phyloP scores from a whole-genome alignment of 108 stramenopile species.

The Craspedostauros australis region DNA sequence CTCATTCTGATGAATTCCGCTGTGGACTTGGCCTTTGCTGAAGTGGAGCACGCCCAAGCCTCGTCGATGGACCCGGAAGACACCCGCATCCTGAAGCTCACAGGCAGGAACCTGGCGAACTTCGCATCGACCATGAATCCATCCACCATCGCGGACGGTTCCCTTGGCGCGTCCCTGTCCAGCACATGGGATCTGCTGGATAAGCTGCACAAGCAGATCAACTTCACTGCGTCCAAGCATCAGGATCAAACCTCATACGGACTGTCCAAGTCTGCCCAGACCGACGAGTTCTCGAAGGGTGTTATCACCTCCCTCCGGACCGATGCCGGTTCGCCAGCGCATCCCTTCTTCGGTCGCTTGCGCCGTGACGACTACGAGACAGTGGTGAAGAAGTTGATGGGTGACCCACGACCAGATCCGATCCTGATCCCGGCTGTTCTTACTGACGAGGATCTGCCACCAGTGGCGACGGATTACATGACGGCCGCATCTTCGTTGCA shows the following conservation, averaged over 20 bases:
- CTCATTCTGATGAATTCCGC: slow-evolving; percentile 81
- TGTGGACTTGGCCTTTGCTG: slow-evolving; percentile 73
- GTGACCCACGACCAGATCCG: slow-evolving; percentile 82
- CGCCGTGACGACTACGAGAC: slow-evolving; percentile 90
- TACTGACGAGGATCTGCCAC: slow-evolving; percentile 87
- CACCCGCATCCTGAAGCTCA: slow-evolving; percentile 77
- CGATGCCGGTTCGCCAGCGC: slow-evolving; percentile 73
- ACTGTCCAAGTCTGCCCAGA: slow-evolving; percentile 39
- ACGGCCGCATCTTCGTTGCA: slow-evolving; percentile 86
- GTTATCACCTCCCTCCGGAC: slow-evolving; percentile 51
- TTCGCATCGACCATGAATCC: slow-evolving; percentile 76
- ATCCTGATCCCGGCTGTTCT: slow-evolving; percentile 94
- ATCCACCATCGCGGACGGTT: slow-evolving; percentile 54
- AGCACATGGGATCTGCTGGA: slow-evolving; percentile 81
- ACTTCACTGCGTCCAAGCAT: slow-evolving; percentile 68
- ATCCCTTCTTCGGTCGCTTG: slow-evolving; percentile 88
- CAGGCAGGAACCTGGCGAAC: slow-evolving; percentile 79
- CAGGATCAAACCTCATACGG: slow-evolving; percentile 76
- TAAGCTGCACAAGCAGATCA: slow-evolving; percentile 65
- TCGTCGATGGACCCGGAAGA: slow-evolving; percentile 87
- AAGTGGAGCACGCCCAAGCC: slow-evolving; percentile 65
- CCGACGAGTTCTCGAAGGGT: slow-evolving; percentile 67
- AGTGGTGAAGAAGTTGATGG: slow-evolving; percentile 84
- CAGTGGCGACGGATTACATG: slow-evolving; percentile 75
- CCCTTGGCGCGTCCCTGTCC: slow-evolving; percentile 59